Evolutionary conservation across 768 basidiomycete species (phyloP).

Genomic region (Rickenella mellea): DNA sequence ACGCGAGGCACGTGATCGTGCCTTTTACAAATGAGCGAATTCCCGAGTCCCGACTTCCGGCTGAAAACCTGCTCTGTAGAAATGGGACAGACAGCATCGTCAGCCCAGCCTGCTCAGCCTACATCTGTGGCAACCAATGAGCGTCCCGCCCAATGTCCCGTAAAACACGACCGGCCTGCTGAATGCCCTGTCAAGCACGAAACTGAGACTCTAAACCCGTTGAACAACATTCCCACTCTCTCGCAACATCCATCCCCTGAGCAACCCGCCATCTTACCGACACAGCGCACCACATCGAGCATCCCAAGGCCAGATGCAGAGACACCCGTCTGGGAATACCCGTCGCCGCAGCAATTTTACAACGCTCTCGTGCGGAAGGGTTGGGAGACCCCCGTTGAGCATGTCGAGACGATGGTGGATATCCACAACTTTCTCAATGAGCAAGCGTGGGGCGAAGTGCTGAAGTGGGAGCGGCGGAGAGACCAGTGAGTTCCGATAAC

Average conservation of each 20-base stretch:
- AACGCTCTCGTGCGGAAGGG: constrained; percentile 95
- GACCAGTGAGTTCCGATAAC: constrained; percentile 38
- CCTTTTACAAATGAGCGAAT: no score
- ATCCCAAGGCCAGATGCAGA: constrained; percentile 59
- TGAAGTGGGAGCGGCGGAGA: constrained; percentile 79
- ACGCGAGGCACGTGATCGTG: no score
- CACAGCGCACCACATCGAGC: constrained; percentile 66
- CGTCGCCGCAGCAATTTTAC: constrained; percentile 95
- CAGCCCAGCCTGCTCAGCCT: no score
- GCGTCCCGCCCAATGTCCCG: no score
- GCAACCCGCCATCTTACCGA: constrained; percentile 56
- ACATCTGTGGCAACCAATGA: no score
- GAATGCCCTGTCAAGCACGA: constrained; percentile 59
- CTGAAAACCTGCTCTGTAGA: no score
- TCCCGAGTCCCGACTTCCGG: no score
- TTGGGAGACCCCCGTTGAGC: constrained; percentile 94
- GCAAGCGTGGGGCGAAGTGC: constrained; percentile 89
- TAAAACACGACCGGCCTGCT: constrained; percentile 21
- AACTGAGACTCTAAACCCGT: constrained; percentile 41
- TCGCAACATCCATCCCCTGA: constrained; percentile 55
- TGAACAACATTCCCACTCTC: constrained; percentile 86
- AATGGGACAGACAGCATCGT: no score
- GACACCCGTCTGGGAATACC: constrained; percentile 78
- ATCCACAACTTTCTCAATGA: constrained; percentile 99
- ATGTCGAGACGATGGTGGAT: constrained; percentile 93